Base-by-base conservation (phyloP, 2,329 filamentous ascomycete genomes). In the Hypoxylon sp. region DNA sequence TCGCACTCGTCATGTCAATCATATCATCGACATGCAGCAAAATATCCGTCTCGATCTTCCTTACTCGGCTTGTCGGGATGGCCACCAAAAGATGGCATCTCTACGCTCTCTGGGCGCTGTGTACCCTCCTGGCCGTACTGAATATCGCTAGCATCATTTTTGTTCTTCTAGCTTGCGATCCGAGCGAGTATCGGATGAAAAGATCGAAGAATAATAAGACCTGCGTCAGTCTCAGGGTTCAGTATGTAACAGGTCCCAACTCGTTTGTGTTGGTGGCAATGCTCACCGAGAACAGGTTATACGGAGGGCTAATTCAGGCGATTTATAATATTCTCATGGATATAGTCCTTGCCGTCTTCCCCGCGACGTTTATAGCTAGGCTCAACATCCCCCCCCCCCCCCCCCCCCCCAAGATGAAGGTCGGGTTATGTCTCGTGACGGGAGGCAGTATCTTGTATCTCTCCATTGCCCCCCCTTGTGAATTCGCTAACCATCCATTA, bases 261-360 rank as follows among this genome's bases (percentile, higher is more conserved):
- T 6, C 21, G 15, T 9, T 35, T 15, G 13, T 9, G 10, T 20
- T 7, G 11, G 9, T 20, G 4, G 20, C 17, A 10, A 21, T 37
- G 18, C 21, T 54, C 31, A 54, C 15, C 33, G 3, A 4, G 8
- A 17, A 15, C 13, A 55, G 51, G 35, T 9, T 48, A 17, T 26
- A 27, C 17, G 33, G 20, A n/a, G 41, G 29, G 2, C n/a, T 18
- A 9, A 26, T 42, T 1, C 48, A 53, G 31, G 17, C 55, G 4
- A n/a, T n/a, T 5, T 58, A 52, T 26, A 58, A 53, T 48, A 48
- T 48, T 21, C 43, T 58, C 17, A 26, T 58, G 33, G 55, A 58
- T 17, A 33, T 58, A 18, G 29, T 58, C 15, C 33, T 58, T 26
- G 55, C 48, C n/a, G 6, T 53, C 0, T 58, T 58, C 20, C 55